phyloP scores from a whole-genome alignment of 208 protist species.

The Entamoeba histolytica region DNA sequence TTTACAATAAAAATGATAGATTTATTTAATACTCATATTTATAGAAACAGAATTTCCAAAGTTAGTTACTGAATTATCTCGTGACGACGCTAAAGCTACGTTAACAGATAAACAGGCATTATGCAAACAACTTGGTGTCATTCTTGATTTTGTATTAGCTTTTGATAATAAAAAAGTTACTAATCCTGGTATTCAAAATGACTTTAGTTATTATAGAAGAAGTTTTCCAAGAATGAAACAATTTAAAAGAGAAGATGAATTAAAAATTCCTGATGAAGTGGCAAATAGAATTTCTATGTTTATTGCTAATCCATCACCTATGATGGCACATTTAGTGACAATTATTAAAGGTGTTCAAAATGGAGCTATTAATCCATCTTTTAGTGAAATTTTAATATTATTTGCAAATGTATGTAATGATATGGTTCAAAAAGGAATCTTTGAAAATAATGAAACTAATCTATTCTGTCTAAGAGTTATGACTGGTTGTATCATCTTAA shows the following conservation, averaged over 20 bases:
- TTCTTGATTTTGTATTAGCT: slow-evolving; percentile 47
- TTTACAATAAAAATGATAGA: slow-evolving; percentile 37
- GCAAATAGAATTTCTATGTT: slow-evolving; percentile 51
- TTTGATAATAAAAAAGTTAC: slow-evolving; percentile 47
- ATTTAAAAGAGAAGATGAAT: slow-evolving; percentile 30
- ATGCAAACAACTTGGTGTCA: slow-evolving; percentile 45
- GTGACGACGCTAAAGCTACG: slow-evolving; percentile 29
- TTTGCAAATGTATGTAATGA: slow-evolving; percentile 45
- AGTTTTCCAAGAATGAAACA: slow-evolving; percentile 47
- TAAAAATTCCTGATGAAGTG: slow-evolving; percentile 38
- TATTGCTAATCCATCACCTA: slow-evolving; percentile 49
- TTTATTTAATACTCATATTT: slow-evolving; percentile 43
- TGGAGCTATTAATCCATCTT: slow-evolving; percentile 28
- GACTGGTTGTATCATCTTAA: slow-evolving; percentile 45
- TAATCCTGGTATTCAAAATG: slow-evolving; percentile 45
- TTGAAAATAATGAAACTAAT: slow-evolving; percentile 33
- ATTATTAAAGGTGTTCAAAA: slow-evolving; percentile 30
- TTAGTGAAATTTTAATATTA: slow-evolving; percentile 34
- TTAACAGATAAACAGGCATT: slow-evolving; percentile 42
- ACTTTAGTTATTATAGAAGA: slow-evolving; percentile 49
- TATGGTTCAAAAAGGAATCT: slow-evolving; percentile 39
- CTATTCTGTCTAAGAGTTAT: slow-evolving; percentile 48
- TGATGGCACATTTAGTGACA: slow-evolving; percentile 32
- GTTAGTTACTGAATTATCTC: slow-evolving; percentile 40
- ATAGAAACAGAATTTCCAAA: slow-evolving; percentile 40